Conservation (phyloP, 345 rosid genomes). For the Angophora floribunda region DNA sequence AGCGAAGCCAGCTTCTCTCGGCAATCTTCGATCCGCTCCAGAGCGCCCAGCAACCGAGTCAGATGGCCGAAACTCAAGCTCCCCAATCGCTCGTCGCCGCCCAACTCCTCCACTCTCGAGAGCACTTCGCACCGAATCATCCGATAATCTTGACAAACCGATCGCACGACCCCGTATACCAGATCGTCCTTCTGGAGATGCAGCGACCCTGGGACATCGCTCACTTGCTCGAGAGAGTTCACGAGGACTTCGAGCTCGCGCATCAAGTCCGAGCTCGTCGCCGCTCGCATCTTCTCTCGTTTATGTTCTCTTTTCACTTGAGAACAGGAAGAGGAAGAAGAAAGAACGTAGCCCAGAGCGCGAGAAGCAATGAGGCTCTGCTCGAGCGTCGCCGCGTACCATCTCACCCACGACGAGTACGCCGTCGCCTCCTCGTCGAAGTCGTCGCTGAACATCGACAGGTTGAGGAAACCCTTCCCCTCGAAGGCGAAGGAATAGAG, state of each 20-base stretch:
- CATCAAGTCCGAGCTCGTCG: slow-evolving; percentile 16
- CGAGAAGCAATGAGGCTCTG: slow-evolving; percentile 29
- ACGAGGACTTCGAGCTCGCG: slow-evolving; percentile 26
- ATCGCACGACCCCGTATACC: slow-evolving; percentile 35
- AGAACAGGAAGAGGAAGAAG: neutral
- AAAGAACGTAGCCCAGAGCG: slow-evolving; percentile 20
- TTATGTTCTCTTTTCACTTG: neutral
- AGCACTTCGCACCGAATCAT: slow-evolving; percentile 22
- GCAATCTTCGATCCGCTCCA: slow-evolving; percentile 27
- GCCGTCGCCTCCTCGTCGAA: slow-evolving; percentile 20
- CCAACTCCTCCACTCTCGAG: slow-evolving; percentile 28
- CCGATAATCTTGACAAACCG: slow-evolving; percentile 42
- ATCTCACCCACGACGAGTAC: slow-evolving; percentile 46
- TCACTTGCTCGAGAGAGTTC: slow-evolving; percentile 8
- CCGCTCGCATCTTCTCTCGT: neutral
- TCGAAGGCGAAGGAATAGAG: slow-evolving; percentile 24
- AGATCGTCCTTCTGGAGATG: slow-evolving; percentile 29
- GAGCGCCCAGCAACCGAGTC: slow-evolving; percentile 9
- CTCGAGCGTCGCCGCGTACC: slow-evolving; percentile 49
- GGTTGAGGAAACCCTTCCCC: slow-evolving; percentile 35
- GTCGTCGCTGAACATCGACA: slow-evolving; percentile 22
- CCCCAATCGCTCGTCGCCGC: slow-evolving; percentile 1
- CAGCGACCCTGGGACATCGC: slow-evolving; percentile 28
- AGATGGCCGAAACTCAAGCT: slow-evolving; percentile 19
- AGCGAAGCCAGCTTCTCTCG: slow-evolving; percentile 17